A percentile compares a stretch with the other conserved stretches of the same genome.
Conservation (phyloP, 495 filamentous ascomycete species). For the Oidiodendron maius region DNA sequence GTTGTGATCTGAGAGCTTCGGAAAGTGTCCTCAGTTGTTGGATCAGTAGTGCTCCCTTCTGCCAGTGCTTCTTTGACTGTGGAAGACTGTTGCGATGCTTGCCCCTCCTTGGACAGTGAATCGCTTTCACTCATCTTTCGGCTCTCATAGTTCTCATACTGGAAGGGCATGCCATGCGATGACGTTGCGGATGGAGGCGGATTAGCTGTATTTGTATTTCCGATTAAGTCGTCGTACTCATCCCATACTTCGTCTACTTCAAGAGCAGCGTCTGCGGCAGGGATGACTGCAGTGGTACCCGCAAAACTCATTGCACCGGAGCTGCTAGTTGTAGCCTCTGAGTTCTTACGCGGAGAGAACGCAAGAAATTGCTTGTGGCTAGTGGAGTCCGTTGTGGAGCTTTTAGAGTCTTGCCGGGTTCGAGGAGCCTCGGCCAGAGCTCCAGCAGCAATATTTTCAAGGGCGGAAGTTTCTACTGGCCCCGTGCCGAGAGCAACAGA, state of each 20-base stretch:
- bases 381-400: slow-evolving; percentile 9
- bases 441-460: slow-evolving; percentile 9
- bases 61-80: not conserved
- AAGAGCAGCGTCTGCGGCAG: slow-evolving; percentile 47
- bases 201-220: slow-evolving; percentile 38
- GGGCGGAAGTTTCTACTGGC: slow-evolving; percentile 28
- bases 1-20: slow-evolving; percentile 10
- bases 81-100: slow-evolving; percentile 8
- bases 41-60: not conserved
- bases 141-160: slow-evolving; percentile 34
- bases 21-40: not conserved
- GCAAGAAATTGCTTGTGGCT: slow-evolving; percentile 47
- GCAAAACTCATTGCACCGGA: slow-evolving; percentile 45
- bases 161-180: slow-evolving; percentile 37
- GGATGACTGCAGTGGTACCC: slow-evolving; percentile 50
- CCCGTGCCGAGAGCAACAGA: slow-evolving; percentile 43
- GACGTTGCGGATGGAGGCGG: slow-evolving; percentile 43
- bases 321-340: slow-evolving; percentile 61
- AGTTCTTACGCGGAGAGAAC: slow-evolving; percentile 67
- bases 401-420: not conserved
- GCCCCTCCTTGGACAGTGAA: slow-evolving; percentile 23
- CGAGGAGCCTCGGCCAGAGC: not conserved
- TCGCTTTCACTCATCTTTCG: slow-evolving; percentile 21
- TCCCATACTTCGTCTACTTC: slow-evolving; percentile 90
- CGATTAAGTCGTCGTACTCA: slow-evolving; percentile 84